Evolutionary conservation across 2,329 filamentous ascomycete species (phyloP).

Genomic region (Fusarium devonianum): DNA sequence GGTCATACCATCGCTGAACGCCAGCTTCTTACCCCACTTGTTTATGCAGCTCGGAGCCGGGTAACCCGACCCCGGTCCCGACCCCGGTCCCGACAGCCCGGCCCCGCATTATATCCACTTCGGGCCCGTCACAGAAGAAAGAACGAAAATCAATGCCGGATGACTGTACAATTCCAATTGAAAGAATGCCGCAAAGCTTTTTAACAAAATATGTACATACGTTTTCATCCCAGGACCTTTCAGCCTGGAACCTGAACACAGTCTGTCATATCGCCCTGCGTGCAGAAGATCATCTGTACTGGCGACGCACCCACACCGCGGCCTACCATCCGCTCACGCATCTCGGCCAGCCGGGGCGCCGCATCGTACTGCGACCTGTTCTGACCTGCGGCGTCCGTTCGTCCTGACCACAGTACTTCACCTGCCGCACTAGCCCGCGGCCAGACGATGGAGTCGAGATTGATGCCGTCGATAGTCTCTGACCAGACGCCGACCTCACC

Average conservation of each 20-base stretch:
- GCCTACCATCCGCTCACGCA: conserved; percentile 77
- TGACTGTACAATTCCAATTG: background rate
- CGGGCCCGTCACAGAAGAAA: background rate
- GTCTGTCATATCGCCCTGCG: conserved; percentile 42
- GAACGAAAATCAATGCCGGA: background rate
- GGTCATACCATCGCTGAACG: background rate
- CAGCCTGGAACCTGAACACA: conserved; percentile 33
- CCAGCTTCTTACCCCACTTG: conserved; percentile 2
- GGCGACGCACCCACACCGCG: conserved; percentile 69
- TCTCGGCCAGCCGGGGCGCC: conserved; percentile 73
- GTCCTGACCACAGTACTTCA: conserved; percentile 82
- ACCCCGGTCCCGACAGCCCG: too few species aligned
- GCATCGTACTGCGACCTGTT: conserved; percentile 77
- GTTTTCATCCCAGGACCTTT: background rate
- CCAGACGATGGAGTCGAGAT: conserved; percentile 80
- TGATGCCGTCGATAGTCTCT: conserved; percentile 79
- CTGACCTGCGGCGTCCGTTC: conserved; percentile 67
- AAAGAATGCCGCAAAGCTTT: conserved; percentile 3
- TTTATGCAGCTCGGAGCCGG: conserved; percentile 2
- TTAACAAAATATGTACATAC: conserved; percentile 13
- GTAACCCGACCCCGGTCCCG: too few species aligned
- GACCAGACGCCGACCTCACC: conserved; percentile 85
- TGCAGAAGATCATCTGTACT: conserved; percentile 68
- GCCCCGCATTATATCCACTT: conserved; percentile 24
- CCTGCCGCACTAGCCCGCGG: conserved; percentile 76